Conservation (phyloP, 805 yeast species). For the Nakazawaea wyomingensis region DNA sequence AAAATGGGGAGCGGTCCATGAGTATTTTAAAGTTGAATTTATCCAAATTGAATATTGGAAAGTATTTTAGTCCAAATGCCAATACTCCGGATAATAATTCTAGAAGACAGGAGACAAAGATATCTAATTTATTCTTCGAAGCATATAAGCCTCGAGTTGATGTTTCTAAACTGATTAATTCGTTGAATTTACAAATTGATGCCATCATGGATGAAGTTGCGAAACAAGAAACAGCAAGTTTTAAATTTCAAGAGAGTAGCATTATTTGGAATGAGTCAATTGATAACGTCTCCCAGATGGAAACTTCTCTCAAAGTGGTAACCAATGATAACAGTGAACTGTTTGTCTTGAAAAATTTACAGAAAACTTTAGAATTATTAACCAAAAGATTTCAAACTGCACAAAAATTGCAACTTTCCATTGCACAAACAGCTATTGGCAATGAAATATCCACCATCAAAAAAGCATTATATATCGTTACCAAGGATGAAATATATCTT, state of each 20-base stretch:
- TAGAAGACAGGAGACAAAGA: background rate
- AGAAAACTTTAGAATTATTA: constrained; percentile 14
- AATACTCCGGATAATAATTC: background rate
- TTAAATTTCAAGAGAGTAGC: constrained; percentile 19
- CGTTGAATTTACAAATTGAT: constrained; percentile 20
- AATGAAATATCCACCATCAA: constrained; percentile 23
- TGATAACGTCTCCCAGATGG: constrained; percentile 20
- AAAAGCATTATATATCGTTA: constrained; percentile 20
- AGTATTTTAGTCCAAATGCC: background rate
- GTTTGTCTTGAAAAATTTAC: constrained; percentile 13
- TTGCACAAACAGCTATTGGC: constrained; percentile 16
- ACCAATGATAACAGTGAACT: constrained; percentile 15
- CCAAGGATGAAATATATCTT: constrained; percentile 13
- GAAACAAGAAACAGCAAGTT: constrained; percentile 16
- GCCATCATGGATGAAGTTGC: constrained; percentile 22
- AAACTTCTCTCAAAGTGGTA: constrained; percentile 16
- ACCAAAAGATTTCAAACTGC: constrained; percentile 9
- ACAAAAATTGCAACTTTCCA: constrained; percentile 13
- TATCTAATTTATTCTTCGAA: background rate
- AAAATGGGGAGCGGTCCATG: too few relatives aligned
- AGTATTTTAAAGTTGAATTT: background rate
- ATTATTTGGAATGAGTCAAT: constrained; percentile 23
- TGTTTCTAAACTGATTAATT: constrained; percentile 18
- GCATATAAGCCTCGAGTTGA: constrained; percentile 10
- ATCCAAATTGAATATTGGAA: constrained; percentile 1